Conservation (phyloP, 164 flowering plant species). For the Nymphaea colorata region DNA sequence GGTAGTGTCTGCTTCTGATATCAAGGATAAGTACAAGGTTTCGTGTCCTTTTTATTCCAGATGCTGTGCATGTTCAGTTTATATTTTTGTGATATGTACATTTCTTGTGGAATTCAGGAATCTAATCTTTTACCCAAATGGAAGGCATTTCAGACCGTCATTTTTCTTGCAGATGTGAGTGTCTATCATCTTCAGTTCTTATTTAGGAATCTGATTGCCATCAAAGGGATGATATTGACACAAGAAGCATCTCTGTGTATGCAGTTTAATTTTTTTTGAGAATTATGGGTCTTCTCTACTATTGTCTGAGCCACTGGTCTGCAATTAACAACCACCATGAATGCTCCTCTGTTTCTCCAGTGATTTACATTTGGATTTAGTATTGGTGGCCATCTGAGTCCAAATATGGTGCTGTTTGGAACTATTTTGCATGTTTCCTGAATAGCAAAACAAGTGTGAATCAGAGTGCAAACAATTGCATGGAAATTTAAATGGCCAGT, state of each 20-base stretch:
- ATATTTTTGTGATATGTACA: background rate
- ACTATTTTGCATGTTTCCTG: too few species aligned
- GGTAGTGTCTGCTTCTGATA: conserved; percentile 35
- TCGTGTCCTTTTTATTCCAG: background rate
- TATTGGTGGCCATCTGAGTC: too few species aligned
- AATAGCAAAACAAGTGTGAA: too few species aligned
- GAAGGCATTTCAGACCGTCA: conserved; percentile 91
- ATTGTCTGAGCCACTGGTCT: too few species aligned
- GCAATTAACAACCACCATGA: too few species aligned
- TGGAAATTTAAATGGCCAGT: too few species aligned
- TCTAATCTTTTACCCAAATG: conserved; percentile 56
- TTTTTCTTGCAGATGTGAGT: conserved; percentile 75
- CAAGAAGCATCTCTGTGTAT: background rate
- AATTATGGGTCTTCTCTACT: background rate
- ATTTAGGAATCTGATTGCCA: background rate
- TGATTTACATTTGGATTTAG: too few species aligned
- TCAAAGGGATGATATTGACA: background rate
- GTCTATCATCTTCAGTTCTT: background rate
- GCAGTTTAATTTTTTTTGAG: background rate
- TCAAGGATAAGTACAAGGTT: conserved; percentile 67
- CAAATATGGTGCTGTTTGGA: too few species aligned
- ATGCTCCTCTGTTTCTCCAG: too few species aligned
- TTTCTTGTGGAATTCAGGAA: conserved; percentile 29
- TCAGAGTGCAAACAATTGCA: too few species aligned
- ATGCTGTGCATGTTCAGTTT: background rate